Evolutionary conservation across 352 stramenopile species (phyloP).

Genomic region (Globisporangium takayamanum): DNA sequence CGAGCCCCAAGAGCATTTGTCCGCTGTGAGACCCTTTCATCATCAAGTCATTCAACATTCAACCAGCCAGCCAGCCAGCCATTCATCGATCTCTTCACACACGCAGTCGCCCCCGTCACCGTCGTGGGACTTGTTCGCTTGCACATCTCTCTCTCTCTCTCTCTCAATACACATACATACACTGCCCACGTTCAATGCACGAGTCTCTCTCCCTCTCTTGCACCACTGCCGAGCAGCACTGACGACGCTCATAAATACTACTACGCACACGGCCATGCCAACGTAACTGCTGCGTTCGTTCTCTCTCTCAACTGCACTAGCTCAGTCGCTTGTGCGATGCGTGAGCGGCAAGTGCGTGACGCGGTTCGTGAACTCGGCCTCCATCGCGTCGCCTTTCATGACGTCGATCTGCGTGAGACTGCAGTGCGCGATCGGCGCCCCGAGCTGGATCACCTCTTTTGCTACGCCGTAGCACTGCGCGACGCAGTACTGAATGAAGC

Average conservation of each 20-base stretch:
- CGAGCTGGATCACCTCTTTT: constrained; percentile 74
- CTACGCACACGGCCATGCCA: no score
- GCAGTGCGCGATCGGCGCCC: constrained; percentile 65
- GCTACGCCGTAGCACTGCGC: constrained; percentile 54
- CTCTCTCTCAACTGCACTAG: no score
- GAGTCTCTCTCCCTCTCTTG: no score
- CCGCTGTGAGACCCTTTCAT: not conserved
- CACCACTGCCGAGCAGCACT: no score
- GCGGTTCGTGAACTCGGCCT: constrained; percentile 50
- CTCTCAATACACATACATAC: no score
- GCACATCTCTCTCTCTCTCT: no score
- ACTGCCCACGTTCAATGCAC: no score
- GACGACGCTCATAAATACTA: not conserved
- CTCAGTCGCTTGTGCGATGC: constrained; percentile 69
- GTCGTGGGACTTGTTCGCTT: no score
- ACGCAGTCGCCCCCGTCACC: no score
- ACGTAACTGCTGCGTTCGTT: no score
- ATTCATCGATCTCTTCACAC: not conserved
- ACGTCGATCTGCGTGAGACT: constrained; percentile 70
- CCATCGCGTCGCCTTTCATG: constrained; percentile 36
- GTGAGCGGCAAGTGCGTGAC: constrained; percentile 65
- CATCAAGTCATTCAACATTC: not conserved
- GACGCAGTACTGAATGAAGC: constrained; percentile 74
- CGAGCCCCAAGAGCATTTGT: constrained; percentile 6
- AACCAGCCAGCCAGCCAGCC: no score